These are phyloP conservation scores for Zalerion maritima DNA, from an alignment of 495 filamentous ascomycete species.

Conservation along the genomic window DNA sequence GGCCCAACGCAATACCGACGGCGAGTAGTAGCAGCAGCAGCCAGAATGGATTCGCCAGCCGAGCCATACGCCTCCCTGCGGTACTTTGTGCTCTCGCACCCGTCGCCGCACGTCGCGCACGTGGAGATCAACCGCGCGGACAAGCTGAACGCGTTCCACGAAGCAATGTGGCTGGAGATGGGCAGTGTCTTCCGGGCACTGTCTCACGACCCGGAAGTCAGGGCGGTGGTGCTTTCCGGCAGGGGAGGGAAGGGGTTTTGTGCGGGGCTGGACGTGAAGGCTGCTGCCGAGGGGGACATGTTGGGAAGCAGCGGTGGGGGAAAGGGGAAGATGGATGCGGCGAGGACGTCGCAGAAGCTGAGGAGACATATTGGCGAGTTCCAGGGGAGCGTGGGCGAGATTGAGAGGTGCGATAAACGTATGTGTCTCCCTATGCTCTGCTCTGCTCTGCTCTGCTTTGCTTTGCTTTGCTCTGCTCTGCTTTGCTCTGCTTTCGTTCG, in stretches of 20 bases:
- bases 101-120: slow-evolving; percentile 61
- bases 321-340: slow-evolving; percentile 32
- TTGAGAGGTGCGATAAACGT: slow-evolving; percentile 87
- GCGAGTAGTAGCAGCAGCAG: too few species aligned
- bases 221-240: slow-evolving; percentile 68
- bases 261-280: slow-evolving; percentile 66
- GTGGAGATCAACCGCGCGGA: slow-evolving; percentile 84
- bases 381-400: slow-evolving; percentile 57
- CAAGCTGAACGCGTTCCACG: slow-evolving; percentile 84
- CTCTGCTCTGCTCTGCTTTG: background rate
- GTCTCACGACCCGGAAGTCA: slow-evolving; percentile 55
- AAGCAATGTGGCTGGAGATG: slow-evolving; percentile 84
- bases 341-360: slow-evolving; percentile 49
- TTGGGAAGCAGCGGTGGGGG: slow-evolving; percentile 14
- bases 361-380: slow-evolving; percentile 59
- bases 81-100: slow-evolving; percentile 66
- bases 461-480: background rate
- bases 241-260: slow-evolving; percentile 78
- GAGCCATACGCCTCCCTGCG: too few species aligned
- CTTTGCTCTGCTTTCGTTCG: background rate
- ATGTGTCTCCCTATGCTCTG: slow-evolving; percentile 9
- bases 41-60: too few species aligned
- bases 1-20: too few species aligned
- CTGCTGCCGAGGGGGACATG: slow-evolving; percentile 31
- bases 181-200: slow-evolving; percentile 56